Percentiles rank a stretch among this genome's conserved stretches.
Evolutionary conservation across 495 filamentous ascomycete species (phyloP).

Genomic region (Staphylotrichum longicolle): DNA sequence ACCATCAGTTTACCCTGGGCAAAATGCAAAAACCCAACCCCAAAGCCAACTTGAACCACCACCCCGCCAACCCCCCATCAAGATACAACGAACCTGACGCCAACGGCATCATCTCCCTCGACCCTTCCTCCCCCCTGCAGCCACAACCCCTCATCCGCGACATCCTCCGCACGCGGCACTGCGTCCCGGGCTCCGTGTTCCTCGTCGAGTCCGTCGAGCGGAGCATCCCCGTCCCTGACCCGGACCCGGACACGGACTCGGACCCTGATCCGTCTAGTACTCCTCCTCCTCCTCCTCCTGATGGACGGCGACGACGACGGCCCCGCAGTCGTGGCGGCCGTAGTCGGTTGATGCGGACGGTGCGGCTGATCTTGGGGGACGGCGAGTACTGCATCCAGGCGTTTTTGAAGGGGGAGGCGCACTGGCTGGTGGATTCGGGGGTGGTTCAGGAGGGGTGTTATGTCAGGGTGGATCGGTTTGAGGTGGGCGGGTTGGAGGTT

Average conservation of each 20-base stretch:
- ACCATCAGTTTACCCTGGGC: background rate
- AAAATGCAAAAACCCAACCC: background rate
- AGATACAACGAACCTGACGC: background rate
- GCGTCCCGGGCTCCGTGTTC: constrained; percentile 42
- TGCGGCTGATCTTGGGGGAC: constrained; percentile 44
- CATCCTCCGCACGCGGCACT: constrained; percentile 41
- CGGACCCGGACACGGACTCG: no score
- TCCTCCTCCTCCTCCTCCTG: background rate
- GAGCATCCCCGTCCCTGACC: constrained; percentile 20
- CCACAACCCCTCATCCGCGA: constrained; percentile 42
- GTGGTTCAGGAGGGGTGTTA: constrained; percentile 42
- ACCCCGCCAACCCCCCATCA: background rate
- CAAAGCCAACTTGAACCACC: background rate
- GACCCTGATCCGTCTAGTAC: background rate
- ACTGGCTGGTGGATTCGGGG: constrained; percentile 39
- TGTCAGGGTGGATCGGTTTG: constrained; percentile 38
- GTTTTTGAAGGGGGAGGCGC: constrained; percentile 37
- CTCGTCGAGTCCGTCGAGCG: constrained; percentile 45
- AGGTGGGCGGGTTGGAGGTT: constrained; percentile 19
- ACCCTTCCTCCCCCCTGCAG: constrained; percentile 22
- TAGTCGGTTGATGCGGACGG: constrained; percentile 6
- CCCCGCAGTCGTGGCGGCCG: background rate
- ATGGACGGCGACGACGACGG: no score
- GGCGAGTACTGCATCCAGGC: constrained; percentile 48
- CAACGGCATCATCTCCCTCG: constrained; percentile 23